Evolutionary conservation across 1,284 basidiomycete genomes (phyloP), one percentile per base, ranked within the genome.

Genomic region (Trichosporon sp.): DNA sequence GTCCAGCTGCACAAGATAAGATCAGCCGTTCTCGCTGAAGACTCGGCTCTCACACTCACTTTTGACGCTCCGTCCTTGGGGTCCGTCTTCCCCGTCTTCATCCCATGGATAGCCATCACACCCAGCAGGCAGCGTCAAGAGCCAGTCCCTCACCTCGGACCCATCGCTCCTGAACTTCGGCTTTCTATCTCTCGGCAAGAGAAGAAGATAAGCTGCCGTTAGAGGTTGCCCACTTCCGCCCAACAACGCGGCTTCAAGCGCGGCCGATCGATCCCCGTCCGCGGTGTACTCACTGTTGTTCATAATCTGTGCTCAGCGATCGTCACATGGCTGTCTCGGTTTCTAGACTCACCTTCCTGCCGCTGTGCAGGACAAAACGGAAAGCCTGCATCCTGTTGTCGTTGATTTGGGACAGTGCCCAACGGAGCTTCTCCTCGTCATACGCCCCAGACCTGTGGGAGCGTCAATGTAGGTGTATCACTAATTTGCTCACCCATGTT

Each of bases 21-120:
- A 38, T 72, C 64, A 70, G 66, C 31, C 21, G 23, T 9, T 29
- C 21, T 25, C 21, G 11, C 15, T 32, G 21, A 31, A 2, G 3
- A 53, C 4, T n/a, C 56, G 53, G 18, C 56, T 18, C 32, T 31
- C 7, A 15, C 9, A 70, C 77, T 73, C 68, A 78, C 78, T 76
- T 67, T 81, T 80, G 4, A 81, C 75, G 62, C 79, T 81, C 32
- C 69, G 58, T 2, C 77, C 77, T 51, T 67, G 74, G 15, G 69
- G 67, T 5, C 74, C 72, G 2, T 81, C 77, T 58, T 79, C 78
- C 0, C 79, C 78, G 2, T 71, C 76, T 35, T 56, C 6, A n/a
- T 74, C 79, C 79, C 79, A 81, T 4, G 65, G 31, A 38, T 77
- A 76, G 4, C 65, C 75, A 4, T 74, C 69, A 1, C 75, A 62